Evolutionary conservation across 192 early-diverging fungal genomes (phyloP), one percentile per base, ranked within the genome.

Genomic region (Mortierella claussenii): DNA sequence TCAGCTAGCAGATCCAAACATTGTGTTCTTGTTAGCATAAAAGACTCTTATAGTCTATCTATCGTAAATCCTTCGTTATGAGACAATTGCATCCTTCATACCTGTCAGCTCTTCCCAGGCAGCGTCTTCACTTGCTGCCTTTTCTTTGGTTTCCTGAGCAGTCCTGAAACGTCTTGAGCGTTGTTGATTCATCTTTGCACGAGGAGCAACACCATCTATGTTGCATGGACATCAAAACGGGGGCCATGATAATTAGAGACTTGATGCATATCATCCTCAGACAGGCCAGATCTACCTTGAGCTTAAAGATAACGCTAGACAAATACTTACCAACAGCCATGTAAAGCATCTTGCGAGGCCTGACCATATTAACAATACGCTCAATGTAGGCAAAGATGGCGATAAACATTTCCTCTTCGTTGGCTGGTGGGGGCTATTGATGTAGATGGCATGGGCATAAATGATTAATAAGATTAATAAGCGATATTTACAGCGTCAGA

Each of bases 131-230:
- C 87, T 76, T 82, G 60, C 84, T 12, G 81, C 79, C 47, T 86
- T 85, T 30, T 89, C 88, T 50, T 83, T 70, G 1, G 88, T 90
- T 63, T 96, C 95, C 65, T 94, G 93, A 11, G 96, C 90, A 2
- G 97, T 91, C 27, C 96, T 90, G 88, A 99, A 99, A 49, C 98
- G 92, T 65, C 98, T 92, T 31, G 96, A 93, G 23, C 98, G 91
- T 69, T 99, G 98, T 78, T 99, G 98, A 79, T 99, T 99, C 97
- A 99, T 98, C 64, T 99, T 99, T 21, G 98, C 98, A 23, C 98
- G 87, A 43, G 98, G 98, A 1, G 98, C 98, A n/a, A 99, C 98
- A 23, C 98, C 97, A 64, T 94, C 92, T 89, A 65, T 2, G 4
- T 46, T 34, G 1, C 0, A 30, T 54, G 23, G 37, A n/a, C n/a